These are phyloP conservation scores for Boletus chippewaensis DNA, from an alignment of 1,284 basidiomycete genomes.

Conservation along the genomic window DNA sequence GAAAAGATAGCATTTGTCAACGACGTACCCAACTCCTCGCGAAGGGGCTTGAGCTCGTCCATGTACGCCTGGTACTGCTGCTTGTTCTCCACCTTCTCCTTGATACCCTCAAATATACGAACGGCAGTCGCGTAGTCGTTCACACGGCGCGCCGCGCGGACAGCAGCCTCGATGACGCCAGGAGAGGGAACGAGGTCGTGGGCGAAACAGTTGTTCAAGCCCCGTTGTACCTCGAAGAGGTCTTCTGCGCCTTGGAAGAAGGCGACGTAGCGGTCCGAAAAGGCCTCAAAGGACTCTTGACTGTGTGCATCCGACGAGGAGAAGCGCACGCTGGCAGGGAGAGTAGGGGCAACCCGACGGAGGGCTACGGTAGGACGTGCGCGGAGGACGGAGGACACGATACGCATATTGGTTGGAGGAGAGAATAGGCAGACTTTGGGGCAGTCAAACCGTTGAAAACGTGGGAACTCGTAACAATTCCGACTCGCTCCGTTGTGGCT, in stretches of 20 bases:
- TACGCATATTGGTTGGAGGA: slow-evolving; percentile 33
- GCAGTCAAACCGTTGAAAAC: not conserved
- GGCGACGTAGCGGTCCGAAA: slow-evolving; percentile 87
- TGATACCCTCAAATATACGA: slow-evolving; percentile 87
- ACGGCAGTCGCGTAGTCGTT: slow-evolving; percentile 98
- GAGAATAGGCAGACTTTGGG: not conserved
- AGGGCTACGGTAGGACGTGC: slow-evolving; percentile 38
- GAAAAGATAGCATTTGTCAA: slow-evolving; percentile 1
- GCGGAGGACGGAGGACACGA: slow-evolving; percentile 54
- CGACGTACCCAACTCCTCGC: slow-evolving; percentile 83
- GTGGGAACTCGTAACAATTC: slow-evolving; percentile 14
- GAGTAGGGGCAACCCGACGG: slow-evolving; percentile 39
- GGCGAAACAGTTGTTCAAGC: slow-evolving; percentile 98
- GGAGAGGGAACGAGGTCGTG: slow-evolving; percentile 96
- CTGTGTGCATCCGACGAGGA: slow-evolving; percentile 49
- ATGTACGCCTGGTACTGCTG: slow-evolving; percentile 88
- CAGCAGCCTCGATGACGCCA: slow-evolving; percentile 83
- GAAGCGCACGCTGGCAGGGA: slow-evolving; percentile 39
- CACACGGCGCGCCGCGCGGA: slow-evolving; percentile 85
- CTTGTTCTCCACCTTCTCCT: slow-evolving; percentile 94
- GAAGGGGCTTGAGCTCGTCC: slow-evolving; percentile 77
- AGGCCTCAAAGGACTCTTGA: slow-evolving; percentile 90
- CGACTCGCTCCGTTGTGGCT: slow-evolving; percentile 19
- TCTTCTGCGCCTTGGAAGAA: slow-evolving; percentile 94
- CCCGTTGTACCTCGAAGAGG: slow-evolving; percentile 95